Conservation (phyloP, 2,329 filamentous ascomycete species). For the Arachnopeziza araneosa region DNA sequence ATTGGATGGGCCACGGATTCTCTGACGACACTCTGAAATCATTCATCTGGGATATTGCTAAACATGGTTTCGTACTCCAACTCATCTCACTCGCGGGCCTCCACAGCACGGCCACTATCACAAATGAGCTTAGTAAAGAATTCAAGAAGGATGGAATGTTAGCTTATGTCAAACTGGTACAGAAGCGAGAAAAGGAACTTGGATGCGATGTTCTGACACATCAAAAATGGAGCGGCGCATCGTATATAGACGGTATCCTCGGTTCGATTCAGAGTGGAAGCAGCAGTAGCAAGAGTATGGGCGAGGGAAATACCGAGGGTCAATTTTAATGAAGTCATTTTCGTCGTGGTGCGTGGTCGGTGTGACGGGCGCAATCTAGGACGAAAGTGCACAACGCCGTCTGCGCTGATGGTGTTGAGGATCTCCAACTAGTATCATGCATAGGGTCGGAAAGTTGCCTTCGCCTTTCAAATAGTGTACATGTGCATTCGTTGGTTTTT, state of each 20-base stretch:
- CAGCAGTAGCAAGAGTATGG: constrained; percentile 87
- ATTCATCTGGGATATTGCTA: constrained; percentile 95
- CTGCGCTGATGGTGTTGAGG: background rate
- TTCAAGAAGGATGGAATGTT: constrained; percentile 95
- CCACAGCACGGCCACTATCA: constrained; percentile 59
- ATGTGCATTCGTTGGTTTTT: background rate
- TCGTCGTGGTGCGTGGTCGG: background rate
- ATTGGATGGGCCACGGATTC: constrained; percentile 97
- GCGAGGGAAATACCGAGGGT: constrained; percentile 84
- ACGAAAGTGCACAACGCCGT: background rate
- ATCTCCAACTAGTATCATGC: background rate
- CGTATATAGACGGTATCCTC: constrained; percentile 82
- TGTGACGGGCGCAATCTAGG: background rate
- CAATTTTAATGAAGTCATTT: constrained; percentile 40
- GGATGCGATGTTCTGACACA: constrained; percentile 37
- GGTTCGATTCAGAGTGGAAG: constrained; percentile 89
- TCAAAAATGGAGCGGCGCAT: constrained; percentile 53
- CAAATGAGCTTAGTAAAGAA: constrained; percentile 67
- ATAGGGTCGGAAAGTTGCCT: background rate
- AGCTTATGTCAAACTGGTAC: constrained; percentile 92
- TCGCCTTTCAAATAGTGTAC: background rate
- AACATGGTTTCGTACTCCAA: constrained; percentile 72
- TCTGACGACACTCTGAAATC: constrained; percentile 73
- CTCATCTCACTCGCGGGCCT: constrained; percentile 61
- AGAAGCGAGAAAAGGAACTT: constrained; percentile 79